These are phyloP conservation scores for Ophiognomonia clavigignenti-juglandacearum DNA, from an alignment of 2,329 filamentous ascomycete genomes.

Conservation along the genomic window DNA sequence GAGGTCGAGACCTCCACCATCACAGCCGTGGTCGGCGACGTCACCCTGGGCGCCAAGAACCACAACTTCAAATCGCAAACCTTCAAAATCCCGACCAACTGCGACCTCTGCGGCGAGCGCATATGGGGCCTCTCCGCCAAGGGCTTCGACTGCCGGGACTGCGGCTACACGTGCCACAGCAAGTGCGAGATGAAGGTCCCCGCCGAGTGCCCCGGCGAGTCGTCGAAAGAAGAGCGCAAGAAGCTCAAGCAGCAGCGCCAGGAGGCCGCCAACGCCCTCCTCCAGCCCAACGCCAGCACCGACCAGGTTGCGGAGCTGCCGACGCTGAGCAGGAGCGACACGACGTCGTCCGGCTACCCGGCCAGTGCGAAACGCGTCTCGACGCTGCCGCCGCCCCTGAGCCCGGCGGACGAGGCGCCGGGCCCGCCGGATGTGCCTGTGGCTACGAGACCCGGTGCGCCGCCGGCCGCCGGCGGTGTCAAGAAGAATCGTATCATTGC, in stretches of 20 bases:
- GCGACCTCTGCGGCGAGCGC: conserved; percentile 90
- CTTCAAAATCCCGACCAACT: conserved; percentile 98
- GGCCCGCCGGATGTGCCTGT: conserved; percentile 35
- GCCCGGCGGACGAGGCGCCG: conserved; percentile 46
- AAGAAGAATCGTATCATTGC: conserved; percentile 74
- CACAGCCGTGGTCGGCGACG: conserved; percentile 83
- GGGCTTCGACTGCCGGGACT: conserved; percentile 92
- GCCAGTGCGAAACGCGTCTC: conserved; percentile 64
- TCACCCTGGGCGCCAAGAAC: conserved; percentile 86
- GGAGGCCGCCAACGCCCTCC: conserved; percentile 62
- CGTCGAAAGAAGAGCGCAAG: conserved; percentile 92
- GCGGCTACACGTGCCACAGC: conserved; percentile 95
- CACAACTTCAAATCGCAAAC: conserved; percentile 99
- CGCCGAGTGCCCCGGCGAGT: conserved; percentile 89
- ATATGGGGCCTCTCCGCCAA: conserved; percentile 98
- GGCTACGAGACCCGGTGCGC: conserved; percentile 22
- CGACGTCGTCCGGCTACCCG: conserved; percentile 86
- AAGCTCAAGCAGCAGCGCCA: conserved; percentile 85
- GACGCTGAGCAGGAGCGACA: conserved; percentile 72
- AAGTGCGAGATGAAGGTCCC: conserved; percentile 99
- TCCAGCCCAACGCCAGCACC: conserved; percentile 41
- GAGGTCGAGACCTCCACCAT: conserved; percentile 94
- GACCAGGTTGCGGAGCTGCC: conserved; percentile 55
- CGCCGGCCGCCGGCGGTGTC: conserved; percentile 20
- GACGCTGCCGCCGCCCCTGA: conserved; percentile 63